Evolutionary conservation across 1,284 basidiomycete species (phyloP), one percentile per base, ranked within the genome.

Genomic region (Chiua sp.): DNA sequence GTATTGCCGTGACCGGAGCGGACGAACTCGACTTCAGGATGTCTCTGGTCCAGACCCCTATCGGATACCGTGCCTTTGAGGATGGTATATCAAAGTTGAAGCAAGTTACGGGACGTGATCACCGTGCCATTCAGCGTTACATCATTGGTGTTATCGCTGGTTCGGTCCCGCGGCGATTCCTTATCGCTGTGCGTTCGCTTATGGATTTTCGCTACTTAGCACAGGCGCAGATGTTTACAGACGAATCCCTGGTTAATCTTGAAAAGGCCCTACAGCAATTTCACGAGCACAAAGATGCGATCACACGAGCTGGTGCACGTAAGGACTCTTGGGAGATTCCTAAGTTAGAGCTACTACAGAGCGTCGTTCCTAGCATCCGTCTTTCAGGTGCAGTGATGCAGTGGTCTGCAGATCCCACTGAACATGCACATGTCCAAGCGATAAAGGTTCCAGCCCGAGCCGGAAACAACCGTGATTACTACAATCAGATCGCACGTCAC

Each of bases 311-410:
- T 8, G 15, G 37, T 4, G 22, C 10, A 11, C 8, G 26, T 23
- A 18, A 49, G 12, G 28, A 56, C 33, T 12, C 4, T 13, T 62
- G 52, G 48, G 28, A 32, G 3, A 59, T 62, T 4, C 54, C 57
- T 10, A 32, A 32, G 32, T 32, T 32, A 32, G 32, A 32, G 32
- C 32, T 32, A 32, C 32, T 32, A 7, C 75, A 76, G 51, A 58
- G 53, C 12, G 32, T 61, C 1, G 44, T 55, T 20, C 12, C 42
- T 15, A 42, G 48, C 7, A 55, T 48, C 5, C 3, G 7, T 20
- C 35, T 23, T 3, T 52, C 46, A 6, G 53, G 60, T 5, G 39
- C 53, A 11, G 35, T 16, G 3, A 51, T 51, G 20, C 55, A 56
- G 22, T 56, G 49, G 55, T 44, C 37, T 8, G 55, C 55, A 4